Conservation (phyloP, 768 basidiomycete genomes). For the Suillus alpinus region DNA sequence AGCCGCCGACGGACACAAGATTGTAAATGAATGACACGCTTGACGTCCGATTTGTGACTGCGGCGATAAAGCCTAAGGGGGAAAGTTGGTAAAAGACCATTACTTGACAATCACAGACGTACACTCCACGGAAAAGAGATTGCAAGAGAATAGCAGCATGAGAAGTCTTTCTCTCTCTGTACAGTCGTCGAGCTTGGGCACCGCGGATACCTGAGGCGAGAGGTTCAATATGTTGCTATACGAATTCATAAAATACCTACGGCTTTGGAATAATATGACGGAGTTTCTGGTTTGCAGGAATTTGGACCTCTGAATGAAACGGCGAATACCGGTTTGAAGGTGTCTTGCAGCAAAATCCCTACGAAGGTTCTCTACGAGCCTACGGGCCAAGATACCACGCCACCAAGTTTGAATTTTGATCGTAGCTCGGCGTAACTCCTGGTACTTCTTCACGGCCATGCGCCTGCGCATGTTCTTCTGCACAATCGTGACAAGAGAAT, state of each 20-base stretch:
- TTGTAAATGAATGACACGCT: conserved; percentile 80
- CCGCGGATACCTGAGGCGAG: conserved; percentile 66
- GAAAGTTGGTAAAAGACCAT: conserved; percentile 7
- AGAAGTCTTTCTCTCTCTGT: conserved; percentile 50
- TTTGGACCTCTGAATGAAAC: conserved; percentile 68
- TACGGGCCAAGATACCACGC: conserved; percentile 80
- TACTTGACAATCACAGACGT: conserved; percentile 32
- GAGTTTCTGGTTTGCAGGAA: conserved; percentile 63
- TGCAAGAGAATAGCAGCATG: conserved; percentile 76
- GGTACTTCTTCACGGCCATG: conserved; percentile 81
- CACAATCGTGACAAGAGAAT: conserved; percentile 88
- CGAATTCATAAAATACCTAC: conserved; percentile 49
- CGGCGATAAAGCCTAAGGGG: conserved; percentile 51
- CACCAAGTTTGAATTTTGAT: conserved; percentile 94
- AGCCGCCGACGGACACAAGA: conserved; percentile 88
- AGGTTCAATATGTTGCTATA: conserved; percentile 1
- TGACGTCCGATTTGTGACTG: conserved; percentile 56
- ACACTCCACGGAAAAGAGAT: conserved; percentile 86
- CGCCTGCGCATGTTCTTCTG: conserved; percentile 95
- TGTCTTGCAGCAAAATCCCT: conserved; percentile 71
- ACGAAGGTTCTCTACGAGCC: conserved; percentile 66
- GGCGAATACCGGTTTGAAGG: conserved; percentile 71
- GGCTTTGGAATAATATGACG: conserved; percentile 76
- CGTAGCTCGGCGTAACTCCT: conserved; percentile 63
- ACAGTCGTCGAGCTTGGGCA: conserved; percentile 60